Conservation (phyloP, 257 asterid species). For the Leonotis leonurus region DNA sequence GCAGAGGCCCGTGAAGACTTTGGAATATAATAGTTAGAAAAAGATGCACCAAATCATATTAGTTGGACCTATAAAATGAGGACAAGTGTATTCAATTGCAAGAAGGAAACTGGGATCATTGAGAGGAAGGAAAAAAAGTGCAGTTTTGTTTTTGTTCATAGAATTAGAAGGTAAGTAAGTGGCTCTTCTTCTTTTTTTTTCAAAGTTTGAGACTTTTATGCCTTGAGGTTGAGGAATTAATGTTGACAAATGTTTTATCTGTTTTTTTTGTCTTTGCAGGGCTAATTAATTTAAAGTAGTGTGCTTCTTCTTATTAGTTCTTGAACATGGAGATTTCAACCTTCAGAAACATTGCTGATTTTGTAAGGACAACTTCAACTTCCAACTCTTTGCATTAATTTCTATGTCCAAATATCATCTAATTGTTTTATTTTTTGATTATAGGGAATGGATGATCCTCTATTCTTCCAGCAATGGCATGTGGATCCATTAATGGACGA, state of each 20-base stretch:
- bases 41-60: background rate
- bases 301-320: background rate
- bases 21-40: constrained; percentile 9
- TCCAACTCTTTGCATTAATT: no score
- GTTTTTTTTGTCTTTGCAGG: constrained; percentile 21
- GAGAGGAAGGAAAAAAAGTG: constrained; percentile 8
- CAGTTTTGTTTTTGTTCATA: no score
- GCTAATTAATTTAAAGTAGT: background rate
- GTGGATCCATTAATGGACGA: constrained; percentile 37
- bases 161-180: no score
- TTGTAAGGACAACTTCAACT: constrained; percentile 41
- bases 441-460: constrained; percentile 57
- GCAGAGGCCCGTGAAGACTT: constrained; percentile 24
- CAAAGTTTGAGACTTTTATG: constrained; percentile 8
- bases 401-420: background rate
- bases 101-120: constrained; percentile 12
- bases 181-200: background rate
- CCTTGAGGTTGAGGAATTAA: no score
- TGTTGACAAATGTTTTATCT: background rate
- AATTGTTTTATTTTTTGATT: background rate
- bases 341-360: constrained; percentile 41
- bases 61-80: constrained; percentile 29
- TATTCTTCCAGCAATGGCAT: constrained; percentile 49
- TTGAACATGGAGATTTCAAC: constrained; percentile 44
- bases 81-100: no score